A percentile compares a stretch with the other conserved stretches of the same genome.
These are phyloP conservation scores for Nicotiana rustica DNA, from an alignment of 305 asterid genomes.

Conservation along the genomic window DNA sequence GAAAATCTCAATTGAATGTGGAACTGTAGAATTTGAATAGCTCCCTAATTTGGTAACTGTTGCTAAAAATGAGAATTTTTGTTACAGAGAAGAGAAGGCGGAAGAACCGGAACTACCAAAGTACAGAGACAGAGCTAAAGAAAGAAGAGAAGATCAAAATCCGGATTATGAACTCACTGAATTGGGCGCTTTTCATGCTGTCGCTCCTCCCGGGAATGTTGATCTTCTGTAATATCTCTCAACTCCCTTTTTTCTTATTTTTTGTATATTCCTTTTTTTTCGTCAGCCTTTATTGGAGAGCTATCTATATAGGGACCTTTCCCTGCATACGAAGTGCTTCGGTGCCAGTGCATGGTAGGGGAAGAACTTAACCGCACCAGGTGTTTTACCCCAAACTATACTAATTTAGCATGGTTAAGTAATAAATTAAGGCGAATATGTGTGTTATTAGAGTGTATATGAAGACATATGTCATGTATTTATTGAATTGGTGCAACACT, in stretches of 20 bases:
- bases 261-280: not conserved
- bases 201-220: conserved; percentile 90
- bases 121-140: conserved; percentile 96
- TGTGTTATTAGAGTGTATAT: too few species aligned
- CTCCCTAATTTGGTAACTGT: not conserved
- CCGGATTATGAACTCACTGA: conserved; percentile 92
- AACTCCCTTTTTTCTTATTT: conserved; percentile 5
- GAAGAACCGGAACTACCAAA: conserved; percentile 87
- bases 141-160: conserved; percentile 93
- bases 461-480: too few species aligned
- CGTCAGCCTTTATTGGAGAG: not conserved
- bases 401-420: too few species aligned
- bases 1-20: not conserved
- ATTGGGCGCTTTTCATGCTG: conserved; percentile 88
- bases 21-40: not conserved
- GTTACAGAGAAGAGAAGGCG: conserved; percentile 78
- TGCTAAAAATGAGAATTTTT: not conserved
- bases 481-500: too few species aligned
- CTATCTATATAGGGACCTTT: not conserved
- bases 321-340: not conserved
- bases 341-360: not conserved
- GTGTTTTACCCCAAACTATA: too few species aligned
- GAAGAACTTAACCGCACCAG: not conserved
- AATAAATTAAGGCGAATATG: too few species aligned
- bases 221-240: conserved; percentile 65